These are phyloP conservation scores for Colletotrichum euphorbiae DNA, from an alignment of 2,329 filamentous ascomycete species.

Conservation along the genomic window DNA sequence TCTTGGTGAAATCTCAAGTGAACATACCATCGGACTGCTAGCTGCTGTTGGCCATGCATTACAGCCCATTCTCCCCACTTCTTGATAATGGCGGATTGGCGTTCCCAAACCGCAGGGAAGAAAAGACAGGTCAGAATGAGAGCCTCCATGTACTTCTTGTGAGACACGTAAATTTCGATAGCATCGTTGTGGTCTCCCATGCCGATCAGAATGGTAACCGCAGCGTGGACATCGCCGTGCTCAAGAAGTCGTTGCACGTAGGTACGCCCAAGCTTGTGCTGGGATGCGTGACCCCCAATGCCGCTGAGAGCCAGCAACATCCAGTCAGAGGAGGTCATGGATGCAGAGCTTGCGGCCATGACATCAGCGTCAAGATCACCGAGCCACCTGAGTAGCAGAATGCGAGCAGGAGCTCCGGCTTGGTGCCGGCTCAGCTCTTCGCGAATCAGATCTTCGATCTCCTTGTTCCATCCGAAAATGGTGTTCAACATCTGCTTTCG, in stretches of 20 bases:
- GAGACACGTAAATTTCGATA: constrained; percentile 94
- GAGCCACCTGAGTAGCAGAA: constrained; percentile 92
- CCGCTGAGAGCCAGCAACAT: constrained; percentile 93
- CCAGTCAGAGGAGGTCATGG: constrained; percentile 96
- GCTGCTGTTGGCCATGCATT: constrained; percentile 85
- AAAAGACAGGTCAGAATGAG: constrained; percentile 87
- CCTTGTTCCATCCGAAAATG: constrained; percentile 94
- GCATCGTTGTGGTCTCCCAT: constrained; percentile 94
- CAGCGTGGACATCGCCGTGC: constrained; percentile 89
- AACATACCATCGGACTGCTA: constrained; percentile 83
- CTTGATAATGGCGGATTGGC: constrained; percentile 86
- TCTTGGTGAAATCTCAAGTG: neutral
- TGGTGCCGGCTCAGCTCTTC: constrained; percentile 86
- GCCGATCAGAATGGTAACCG: constrained; percentile 91
- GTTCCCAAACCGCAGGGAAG: constrained; percentile 88
- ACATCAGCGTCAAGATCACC: constrained; percentile 86
- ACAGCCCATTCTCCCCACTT: constrained; percentile 97
- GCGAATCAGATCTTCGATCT: constrained; percentile 82
- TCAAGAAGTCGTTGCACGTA: constrained; percentile 93
- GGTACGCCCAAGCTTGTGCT: constrained; percentile 89
- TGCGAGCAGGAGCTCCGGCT: constrained; percentile 78
- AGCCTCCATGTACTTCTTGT: constrained; percentile 92
- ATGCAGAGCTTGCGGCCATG: constrained; percentile 82
- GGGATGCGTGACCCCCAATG: constrained; percentile 78
- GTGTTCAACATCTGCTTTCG: constrained; percentile 91